These are phyloP conservation scores for Rhizopogon rudus DNA, from an alignment of 768 basidiomycete species.

Conservation along the genomic window DNA sequence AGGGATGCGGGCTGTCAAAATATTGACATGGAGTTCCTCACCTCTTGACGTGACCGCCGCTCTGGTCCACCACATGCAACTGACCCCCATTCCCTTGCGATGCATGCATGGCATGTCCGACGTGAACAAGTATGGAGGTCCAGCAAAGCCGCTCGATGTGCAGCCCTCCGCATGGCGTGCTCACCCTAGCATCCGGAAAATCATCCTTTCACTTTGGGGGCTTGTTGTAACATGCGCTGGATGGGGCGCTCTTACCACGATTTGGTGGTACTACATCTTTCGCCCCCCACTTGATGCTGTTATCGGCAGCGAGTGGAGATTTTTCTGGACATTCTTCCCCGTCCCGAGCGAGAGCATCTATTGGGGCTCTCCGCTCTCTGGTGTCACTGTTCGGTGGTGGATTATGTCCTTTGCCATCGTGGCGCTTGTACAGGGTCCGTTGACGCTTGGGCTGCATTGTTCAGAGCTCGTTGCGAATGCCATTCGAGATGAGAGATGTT, in stretches of 20 bases:
- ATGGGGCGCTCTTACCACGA: no score
- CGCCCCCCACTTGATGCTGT: no score
- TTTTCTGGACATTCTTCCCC: no score
- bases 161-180: conserved; percentile 23
- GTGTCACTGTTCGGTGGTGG: conserved; percentile 19
- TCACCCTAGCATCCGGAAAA: no score
- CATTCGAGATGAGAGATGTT: conserved; percentile 22
- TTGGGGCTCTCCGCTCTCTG: neutral
- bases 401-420: conserved; percentile 19
- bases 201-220: conserved; percentile 16
- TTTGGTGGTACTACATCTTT: no score
- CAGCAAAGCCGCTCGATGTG: conserved; percentile 6
- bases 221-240: conserved; percentile 14
- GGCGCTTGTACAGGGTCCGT: conserved; percentile 20
- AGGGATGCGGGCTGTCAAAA: conserved; percentile 14
- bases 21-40: conserved; percentile 29
- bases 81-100: conserved; percentile 13
- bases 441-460: conserved; percentile 25
- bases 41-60: conserved; percentile 25
- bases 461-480: conserved; percentile 24
- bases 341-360: no score
- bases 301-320: no score
- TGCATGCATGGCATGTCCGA: conserved; percentile 23
- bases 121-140: neutral
- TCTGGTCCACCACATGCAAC: conserved; percentile 12